Evolutionary conservation across 1,284 basidiomycete genomes (phyloP).

Genomic region (Puccinia sorghi): DNA sequence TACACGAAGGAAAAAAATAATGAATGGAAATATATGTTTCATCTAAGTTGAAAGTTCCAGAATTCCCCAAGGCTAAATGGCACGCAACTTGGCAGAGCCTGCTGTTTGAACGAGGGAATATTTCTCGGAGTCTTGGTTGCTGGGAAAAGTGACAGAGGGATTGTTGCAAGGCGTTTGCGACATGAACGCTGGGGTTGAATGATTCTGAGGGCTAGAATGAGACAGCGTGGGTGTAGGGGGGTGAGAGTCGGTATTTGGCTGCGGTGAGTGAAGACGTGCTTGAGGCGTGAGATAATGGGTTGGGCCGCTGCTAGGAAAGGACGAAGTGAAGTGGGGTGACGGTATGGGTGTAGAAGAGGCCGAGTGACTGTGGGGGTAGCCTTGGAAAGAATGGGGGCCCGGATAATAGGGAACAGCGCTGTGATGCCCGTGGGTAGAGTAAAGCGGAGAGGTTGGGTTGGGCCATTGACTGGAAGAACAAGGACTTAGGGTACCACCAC

Average conservation of each 20-base stretch:
- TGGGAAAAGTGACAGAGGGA: constrained; percentile 13
- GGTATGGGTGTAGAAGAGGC: constrained; percentile 15
- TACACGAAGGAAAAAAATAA: too few relatives aligned
- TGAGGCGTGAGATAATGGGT: constrained; percentile 12
- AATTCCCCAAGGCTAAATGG: too few relatives aligned
- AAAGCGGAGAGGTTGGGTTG: constrained; percentile 10
- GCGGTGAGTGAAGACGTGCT: constrained; percentile 26
- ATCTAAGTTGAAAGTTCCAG: neutral
- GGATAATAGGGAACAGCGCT: neutral
- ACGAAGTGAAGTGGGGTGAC: constrained; percentile 21
- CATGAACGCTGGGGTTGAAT: constrained; percentile 12
- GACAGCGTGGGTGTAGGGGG: constrained; percentile 25
- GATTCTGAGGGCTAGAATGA: constrained; percentile 19
- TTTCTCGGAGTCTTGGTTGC: constrained; percentile 3
- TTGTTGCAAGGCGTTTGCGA: constrained; percentile 15
- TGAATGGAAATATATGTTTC: neutral
- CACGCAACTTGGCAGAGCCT: neutral
- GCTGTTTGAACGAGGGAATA: neutral
- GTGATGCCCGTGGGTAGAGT: neutral
- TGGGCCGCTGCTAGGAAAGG: constrained; percentile 4
- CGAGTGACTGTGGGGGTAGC: constrained; percentile 20
- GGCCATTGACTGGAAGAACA: constrained; percentile 25
- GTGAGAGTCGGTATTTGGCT: constrained; percentile 21
- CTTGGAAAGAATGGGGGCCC: constrained; percentile 10
- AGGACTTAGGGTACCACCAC: neutral